A percentile compares a stretch with the other conserved stretches of the same genome.
phyloP scores from a whole-genome alignment of 768 basidiomycete genomes.

The Mycena galopus region DNA sequence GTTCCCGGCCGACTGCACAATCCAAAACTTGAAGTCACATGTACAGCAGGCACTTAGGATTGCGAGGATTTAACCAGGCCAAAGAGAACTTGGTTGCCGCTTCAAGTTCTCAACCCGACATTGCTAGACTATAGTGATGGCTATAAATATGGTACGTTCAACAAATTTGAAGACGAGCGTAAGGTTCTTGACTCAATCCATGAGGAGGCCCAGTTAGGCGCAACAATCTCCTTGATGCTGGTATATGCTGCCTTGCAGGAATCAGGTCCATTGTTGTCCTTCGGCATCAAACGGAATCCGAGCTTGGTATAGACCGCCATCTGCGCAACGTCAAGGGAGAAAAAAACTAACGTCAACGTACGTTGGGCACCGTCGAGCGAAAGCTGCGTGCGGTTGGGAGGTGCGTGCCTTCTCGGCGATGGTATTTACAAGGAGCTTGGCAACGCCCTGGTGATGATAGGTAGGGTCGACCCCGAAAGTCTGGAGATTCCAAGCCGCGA shows the following conservation, averaged over 20 bases:
- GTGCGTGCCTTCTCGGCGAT: not conserved
- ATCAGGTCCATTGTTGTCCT: not conserved
- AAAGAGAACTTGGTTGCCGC: no score
- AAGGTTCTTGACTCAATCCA: not conserved
- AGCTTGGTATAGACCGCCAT: not conserved
- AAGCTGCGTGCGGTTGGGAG: not conserved
- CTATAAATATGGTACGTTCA: no score
- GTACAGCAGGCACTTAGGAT: no score
- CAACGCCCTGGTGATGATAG: constrained; percentile 13
- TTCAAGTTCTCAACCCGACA: no score
- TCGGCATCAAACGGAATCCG: not conserved
- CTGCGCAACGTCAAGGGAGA: not conserved
- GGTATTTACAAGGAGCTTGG: not conserved
- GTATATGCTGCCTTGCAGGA: not conserved
- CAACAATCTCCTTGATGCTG: constrained; percentile 5
- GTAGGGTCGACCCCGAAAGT: constrained; percentile 23
- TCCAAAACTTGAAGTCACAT: no score
- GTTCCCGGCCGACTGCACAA: no score
- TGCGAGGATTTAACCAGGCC: no score
- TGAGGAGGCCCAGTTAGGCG: not conserved
- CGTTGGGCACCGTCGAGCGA: constrained; percentile 6
- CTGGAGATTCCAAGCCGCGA: constrained; percentile 21
- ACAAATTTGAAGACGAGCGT: not conserved
- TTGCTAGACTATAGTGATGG: no score
- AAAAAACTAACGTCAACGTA: not conserved